Percentiles rank a stretch among this genome's conserved stretches.
Evolutionary conservation across 768 basidiomycete genomes (phyloP).

Genomic region (Rhizopogon vinicolor): DNA sequence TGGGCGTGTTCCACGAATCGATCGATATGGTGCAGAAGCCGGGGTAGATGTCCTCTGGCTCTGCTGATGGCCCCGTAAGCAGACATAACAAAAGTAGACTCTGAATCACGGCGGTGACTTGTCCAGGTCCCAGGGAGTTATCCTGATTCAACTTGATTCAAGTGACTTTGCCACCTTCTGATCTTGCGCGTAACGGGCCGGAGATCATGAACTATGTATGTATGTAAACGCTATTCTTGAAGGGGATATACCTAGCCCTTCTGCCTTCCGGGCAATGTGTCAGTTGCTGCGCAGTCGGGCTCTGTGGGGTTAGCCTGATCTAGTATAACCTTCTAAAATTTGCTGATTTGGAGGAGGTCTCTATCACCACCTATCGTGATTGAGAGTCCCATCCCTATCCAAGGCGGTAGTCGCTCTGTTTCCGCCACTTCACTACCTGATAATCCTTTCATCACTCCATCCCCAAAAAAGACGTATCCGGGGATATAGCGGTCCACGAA

Average conservation of each 20-base stretch:
- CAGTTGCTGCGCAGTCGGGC: neutral
- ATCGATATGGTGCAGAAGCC: conserved; percentile 34
- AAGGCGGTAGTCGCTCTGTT: conserved; percentile 18
- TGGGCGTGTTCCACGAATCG: conserved; percentile 20
- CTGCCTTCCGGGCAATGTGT: no score
- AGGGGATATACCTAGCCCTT: no score
- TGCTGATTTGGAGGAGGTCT: conserved; percentile 35
- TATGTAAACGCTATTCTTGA: no score
- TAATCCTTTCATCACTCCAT: conserved; percentile 41
- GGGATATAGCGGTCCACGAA: conserved; percentile 95
- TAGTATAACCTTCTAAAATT: conserved; percentile 33
- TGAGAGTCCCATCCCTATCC: conserved; percentile 47
- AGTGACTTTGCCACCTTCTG: neutral
- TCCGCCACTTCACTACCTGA: conserved; percentile 14
- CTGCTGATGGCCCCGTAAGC: conserved; percentile 65
- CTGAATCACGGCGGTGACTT: neutral
- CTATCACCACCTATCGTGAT: conserved; percentile 54
- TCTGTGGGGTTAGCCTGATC: neutral
- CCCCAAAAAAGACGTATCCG: conserved; percentile 84
- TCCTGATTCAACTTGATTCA: no score
- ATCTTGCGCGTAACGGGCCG: neutral
- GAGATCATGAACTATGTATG: neutral
- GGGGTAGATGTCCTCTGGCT: conserved; percentile 31
- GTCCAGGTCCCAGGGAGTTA: no score
- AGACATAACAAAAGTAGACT: conserved; percentile 41